A percentile compares a stretch with the other conserved stretches of the same genome.
Evolutionary conservation across 345 rosid genomes (phyloP).

Genomic region (Acer campestre): DNA sequence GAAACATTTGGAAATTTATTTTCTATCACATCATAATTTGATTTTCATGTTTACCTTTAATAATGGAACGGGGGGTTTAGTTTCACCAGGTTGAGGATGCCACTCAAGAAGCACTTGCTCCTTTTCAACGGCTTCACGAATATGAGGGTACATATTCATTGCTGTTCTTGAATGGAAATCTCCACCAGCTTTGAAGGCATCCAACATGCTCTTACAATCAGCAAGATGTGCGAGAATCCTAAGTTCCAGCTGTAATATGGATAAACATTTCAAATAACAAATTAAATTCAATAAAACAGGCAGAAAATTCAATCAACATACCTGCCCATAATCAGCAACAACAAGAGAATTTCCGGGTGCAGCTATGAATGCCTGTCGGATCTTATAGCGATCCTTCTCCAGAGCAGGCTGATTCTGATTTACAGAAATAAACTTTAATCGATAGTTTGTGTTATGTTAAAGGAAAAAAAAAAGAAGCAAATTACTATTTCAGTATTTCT

Average conservation of each 20-base stretch:
- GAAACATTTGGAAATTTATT: background rate
- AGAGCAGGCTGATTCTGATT: conserved; percentile 95
- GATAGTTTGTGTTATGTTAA: background rate
- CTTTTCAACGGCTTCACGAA: conserved; percentile 74
- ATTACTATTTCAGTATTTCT: background rate
- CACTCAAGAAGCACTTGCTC: conserved; percentile 87
- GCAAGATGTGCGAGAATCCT: conserved; percentile 97
- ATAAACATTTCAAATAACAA: conserved; percentile 30
- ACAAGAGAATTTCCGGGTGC: conserved; percentile 92
- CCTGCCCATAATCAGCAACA: conserved; percentile 99
- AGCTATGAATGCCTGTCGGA: conserved; percentile 93
- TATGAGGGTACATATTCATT: conserved; percentile 94
- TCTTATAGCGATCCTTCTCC: conserved; percentile 98
- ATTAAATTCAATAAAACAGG: conserved; percentile 3
- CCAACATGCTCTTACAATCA: conserved; percentile 90
- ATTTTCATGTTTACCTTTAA: conserved; percentile 61
- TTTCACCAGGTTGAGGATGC: conserved; percentile 91
- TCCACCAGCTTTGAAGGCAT: conserved; percentile 97
- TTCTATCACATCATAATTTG: background rate
- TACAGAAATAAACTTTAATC: conserved; percentile 4
- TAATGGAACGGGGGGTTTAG: conserved; percentile 90
- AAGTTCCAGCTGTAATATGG: conserved; percentile 78
- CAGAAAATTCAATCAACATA: conserved; percentile 34
- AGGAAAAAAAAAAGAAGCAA: background rate
- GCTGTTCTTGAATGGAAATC: conserved; percentile 99